These are phyloP conservation scores for Fomitopsis pulvina DNA, from an alignment of 768 basidiomycete species.

Conservation along the genomic window DNA sequence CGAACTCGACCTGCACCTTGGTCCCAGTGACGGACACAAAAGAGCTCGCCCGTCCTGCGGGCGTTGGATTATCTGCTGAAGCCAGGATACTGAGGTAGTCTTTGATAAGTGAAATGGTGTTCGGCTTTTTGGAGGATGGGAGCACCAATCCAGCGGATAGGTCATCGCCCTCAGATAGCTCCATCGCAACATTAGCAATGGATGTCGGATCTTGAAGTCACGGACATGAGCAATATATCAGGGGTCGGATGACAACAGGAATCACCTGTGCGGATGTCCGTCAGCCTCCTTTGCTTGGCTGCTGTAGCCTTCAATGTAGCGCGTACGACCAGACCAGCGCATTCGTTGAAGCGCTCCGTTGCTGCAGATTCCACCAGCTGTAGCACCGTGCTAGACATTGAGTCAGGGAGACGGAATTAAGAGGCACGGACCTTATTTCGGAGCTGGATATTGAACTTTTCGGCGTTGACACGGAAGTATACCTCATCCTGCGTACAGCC, in stretches of 20 bases:
- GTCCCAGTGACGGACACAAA: slow-evolving; percentile 67
- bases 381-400: slow-evolving; percentile 9
- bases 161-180: slow-evolving; percentile 55
- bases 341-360: slow-evolving; percentile 72
- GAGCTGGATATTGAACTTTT: slow-evolving; percentile 80
- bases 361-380: slow-evolving; percentile 78
- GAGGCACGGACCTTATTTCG: slow-evolving; percentile 67
- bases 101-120: slow-evolving; percentile 56
- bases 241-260: background rate
- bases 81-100: slow-evolving; percentile 80
- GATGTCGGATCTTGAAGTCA: slow-evolving; percentile 52
- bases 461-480: slow-evolving; percentile 84
- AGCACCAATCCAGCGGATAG: slow-evolving; percentile 60
- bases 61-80: slow-evolving; percentile 75
- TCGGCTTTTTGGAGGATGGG: slow-evolving; percentile 44
- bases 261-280: slow-evolving; percentile 60
- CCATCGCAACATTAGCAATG: slow-evolving; percentile 53
- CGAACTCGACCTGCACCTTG: slow-evolving; percentile 78
- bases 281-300: slow-evolving; percentile 48
- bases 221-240: background rate
- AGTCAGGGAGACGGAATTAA: background rate
- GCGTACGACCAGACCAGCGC: slow-evolving; percentile 64
- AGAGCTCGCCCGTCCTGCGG: slow-evolving; percentile 58
- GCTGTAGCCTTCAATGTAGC: slow-evolving; percentile 69
- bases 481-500: slow-evolving; percentile 46